Evolutionary conservation across 2,329 filamentous ascomycete species (phyloP).

Genomic region (Penicillium sp.): DNA sequence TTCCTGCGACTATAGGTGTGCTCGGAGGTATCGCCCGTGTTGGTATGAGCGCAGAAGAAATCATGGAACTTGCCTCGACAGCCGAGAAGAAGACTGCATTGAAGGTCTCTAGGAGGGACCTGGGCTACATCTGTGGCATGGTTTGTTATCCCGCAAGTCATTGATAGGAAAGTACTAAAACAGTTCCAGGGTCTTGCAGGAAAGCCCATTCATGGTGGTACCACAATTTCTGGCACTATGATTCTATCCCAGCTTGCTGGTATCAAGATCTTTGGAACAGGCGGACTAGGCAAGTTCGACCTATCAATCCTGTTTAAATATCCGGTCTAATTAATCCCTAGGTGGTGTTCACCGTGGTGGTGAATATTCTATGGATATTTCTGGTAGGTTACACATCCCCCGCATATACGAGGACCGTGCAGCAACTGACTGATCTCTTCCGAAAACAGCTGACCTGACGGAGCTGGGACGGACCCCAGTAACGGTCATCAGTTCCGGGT

Average conservation of each 20-base stretch:
- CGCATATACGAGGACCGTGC: neutral
- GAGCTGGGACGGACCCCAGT: constrained; percentile 89
- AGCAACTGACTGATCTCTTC: constrained; percentile 1
- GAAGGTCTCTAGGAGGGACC: constrained; percentile 85
- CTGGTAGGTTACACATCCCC: constrained; percentile 42
- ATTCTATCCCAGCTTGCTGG: constrained; percentile 81
- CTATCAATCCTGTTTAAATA: no score
- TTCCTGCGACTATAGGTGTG: constrained; percentile 90
- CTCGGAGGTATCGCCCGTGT: constrained; percentile 80
- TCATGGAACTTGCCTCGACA: constrained; percentile 66
- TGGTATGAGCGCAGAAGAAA: constrained; percentile 70
- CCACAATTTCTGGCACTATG: constrained; percentile 93
- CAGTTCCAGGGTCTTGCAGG: constrained; percentile 60
- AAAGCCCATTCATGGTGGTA: constrained; percentile 77
- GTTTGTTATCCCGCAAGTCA: constrained; percentile 44
- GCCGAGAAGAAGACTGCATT: constrained; percentile 67
- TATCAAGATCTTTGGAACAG: constrained; percentile 91
- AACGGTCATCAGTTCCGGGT: constrained; percentile 84
- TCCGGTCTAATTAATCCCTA: constrained; percentile 22
- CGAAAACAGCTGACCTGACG: constrained; percentile 71
- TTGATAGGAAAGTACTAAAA: constrained; percentile 4
- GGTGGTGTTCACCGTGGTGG: constrained; percentile 89
- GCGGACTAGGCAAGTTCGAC: constrained; percentile 65
- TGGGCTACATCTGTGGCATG: constrained; percentile 77
- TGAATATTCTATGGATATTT: constrained; percentile 86